phyloP scores from a whole-genome alignment of 2,329 filamentous ascomycete genomes.

The Stachybotrys chlorohalonatus region DNA sequence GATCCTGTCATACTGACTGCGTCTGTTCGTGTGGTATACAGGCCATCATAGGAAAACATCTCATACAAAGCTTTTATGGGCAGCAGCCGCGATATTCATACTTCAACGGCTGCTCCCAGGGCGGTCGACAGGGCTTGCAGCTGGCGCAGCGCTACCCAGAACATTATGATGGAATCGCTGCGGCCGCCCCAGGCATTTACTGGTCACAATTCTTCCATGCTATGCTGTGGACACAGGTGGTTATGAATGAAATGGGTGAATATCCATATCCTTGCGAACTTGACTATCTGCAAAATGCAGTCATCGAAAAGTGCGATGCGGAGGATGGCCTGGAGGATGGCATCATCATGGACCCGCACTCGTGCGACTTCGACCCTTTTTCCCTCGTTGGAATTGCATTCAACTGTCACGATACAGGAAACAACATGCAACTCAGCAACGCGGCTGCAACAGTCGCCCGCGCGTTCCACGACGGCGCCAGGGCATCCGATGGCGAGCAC shows the following conservation, averaged over 20 bases:
- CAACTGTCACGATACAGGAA: neutral
- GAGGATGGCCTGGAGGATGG: neutral
- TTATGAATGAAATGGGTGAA: neutral
- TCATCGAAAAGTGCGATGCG: neutral
- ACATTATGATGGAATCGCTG: neutral
- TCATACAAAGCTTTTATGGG: neutral
- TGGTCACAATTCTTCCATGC: neutral
- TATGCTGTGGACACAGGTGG: neutral
- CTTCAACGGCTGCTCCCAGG: neutral
- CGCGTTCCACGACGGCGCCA: neutral
- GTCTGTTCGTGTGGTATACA: neutral
- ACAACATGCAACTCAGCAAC: neutral
- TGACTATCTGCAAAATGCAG: neutral
- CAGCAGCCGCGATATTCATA: neutral
- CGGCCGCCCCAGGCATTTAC: neutral
- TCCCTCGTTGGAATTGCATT: neutral
- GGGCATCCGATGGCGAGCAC: neutral
- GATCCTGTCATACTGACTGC: neutral
- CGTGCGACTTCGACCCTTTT: neutral
- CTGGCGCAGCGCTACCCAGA: neutral
- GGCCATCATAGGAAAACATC: neutral
- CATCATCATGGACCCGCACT: neutral
- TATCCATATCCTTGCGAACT: neutral
- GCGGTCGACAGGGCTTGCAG: neutral
- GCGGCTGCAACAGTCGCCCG: neutral